Base-by-base conservation (phyloP, 805 yeast genomes). In the Saturnispora zaruensis region DNA sequence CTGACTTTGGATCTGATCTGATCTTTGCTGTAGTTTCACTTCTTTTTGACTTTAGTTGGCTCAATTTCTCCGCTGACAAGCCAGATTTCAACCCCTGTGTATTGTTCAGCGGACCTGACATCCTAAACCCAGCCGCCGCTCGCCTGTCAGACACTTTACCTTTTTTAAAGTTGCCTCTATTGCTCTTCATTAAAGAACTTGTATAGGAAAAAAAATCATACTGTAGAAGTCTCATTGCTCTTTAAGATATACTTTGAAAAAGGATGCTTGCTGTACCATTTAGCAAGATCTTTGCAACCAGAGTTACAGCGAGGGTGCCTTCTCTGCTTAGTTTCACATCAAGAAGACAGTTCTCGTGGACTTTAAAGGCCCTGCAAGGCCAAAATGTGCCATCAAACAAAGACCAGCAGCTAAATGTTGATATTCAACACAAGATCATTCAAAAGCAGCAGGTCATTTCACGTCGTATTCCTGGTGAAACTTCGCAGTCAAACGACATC, bases 401-500 rank as follows among this genome's bases (percentile, higher is more conserved):
- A 23, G 6, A n/a, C n/a, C 18, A 40, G n/a, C 40, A 20, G 21
- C 18, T 20, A 16, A 6, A 16, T 34, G 18, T n/a, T n/a, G 48
- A 41, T 16, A 50, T 51, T 20, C 43, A 61, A 2, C 54, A 63
- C 6, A 63, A 64, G 14, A n/a, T 54, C 5, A 55, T 55, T 44
- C 63, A 61, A 46, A 54, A 59, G 48, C 44, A 56, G 41, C 62
- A 61, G 56, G 55, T 74, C 49, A 66, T 62, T 66, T 66, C 55
- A 11, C 48, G 59, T 45, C 78, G 77, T 58, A 75, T 79, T n/a
- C 84, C 84, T 0, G 84, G 84, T 2, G 81, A 77, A 53, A 53
- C 61, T 3, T 49, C 51, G n/a, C 71, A 66, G 47, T 56, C 70
- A 3, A 75, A 85, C 59, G 73, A 74, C 1, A 51, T 80, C 38